Evolutionary conservation across 192 early-diverging fungal species (phyloP).

Genomic region (Coemansia sp.): DNA sequence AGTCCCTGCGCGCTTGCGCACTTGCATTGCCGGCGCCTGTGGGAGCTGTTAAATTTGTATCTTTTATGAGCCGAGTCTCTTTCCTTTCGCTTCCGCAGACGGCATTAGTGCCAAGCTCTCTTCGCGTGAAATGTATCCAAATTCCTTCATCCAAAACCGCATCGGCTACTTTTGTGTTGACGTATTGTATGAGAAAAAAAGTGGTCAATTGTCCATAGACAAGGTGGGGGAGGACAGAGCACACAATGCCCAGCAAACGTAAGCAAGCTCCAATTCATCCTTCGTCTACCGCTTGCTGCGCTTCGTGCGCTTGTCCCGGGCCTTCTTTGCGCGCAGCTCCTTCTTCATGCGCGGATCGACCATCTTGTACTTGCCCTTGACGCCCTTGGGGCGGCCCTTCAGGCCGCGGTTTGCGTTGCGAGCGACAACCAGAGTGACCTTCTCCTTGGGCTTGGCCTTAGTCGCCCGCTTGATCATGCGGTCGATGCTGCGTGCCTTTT

Average conservation of each 20-base stretch:
- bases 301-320: conserved; percentile 39
- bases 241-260: background rate
- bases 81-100: background rate
- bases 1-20: background rate
- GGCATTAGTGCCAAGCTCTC: background rate
- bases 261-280: background rate
- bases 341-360: conserved; percentile 97
- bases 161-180: background rate
- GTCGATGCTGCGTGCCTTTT: conserved; percentile 78
- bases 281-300: conserved; percentile 14
- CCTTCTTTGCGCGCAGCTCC: conserved; percentile 82
- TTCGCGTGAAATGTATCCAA: conserved; percentile 6
- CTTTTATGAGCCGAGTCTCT: background rate
- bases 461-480: conserved; percentile 82
- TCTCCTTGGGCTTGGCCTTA: conserved; percentile 73
- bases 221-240: background rate
- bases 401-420: conserved; percentile 73
- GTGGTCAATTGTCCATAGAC: background rate
- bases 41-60: conserved; percentile 1
- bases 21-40: background rate
- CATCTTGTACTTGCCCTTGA: conserved; percentile 98
- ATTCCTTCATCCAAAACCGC: background rate
- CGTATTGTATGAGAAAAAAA: background rate
- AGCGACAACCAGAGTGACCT: conserved; percentile 89
- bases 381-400: conserved; percentile 91